phyloP scores from a whole-genome alignment of 2,329 filamentous ascomycete genomes.

The Penicillium glabrum region DNA sequence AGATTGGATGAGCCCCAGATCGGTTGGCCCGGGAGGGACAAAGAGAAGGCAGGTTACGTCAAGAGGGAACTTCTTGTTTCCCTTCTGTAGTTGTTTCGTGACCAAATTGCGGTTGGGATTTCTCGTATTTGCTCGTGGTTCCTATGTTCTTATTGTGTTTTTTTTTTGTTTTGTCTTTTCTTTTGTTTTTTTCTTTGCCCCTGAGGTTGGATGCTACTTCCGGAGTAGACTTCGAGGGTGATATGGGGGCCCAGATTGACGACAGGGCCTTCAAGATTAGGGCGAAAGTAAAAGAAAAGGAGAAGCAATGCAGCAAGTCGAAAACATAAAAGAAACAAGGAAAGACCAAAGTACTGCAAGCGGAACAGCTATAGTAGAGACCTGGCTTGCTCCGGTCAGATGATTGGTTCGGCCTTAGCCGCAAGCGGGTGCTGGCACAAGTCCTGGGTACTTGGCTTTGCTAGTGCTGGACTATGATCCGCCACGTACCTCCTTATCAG shows the following conservation, averaged over 20 bases:
- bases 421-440: not conserved
- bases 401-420: conserved; percentile 1
- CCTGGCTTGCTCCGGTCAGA: not conserved
- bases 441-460: not conserved
- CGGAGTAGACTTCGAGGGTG: not conserved
- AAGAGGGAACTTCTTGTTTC: not conserved
- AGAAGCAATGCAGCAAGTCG: not conserved
- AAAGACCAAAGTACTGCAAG: not conserved
- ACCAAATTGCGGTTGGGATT: not conserved
- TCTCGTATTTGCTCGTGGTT: not conserved
- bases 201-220: not conserved
- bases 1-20: conserved; percentile 21
- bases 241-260: not conserved
- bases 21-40: conserved; percentile 21
- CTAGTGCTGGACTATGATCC: not conserved
- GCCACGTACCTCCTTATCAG: not conserved
- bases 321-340: not conserved
- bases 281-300: not conserved
- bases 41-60: conserved; percentile 13
- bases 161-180: not conserved
- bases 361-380: not conserved
- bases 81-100: not conserved
- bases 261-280: not conserved
- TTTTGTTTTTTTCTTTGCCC: not conserved
- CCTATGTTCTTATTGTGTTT: not conserved